Base-by-base conservation (phyloP, 1,284 basidiomycete species). In the Trametes hirsuta region DNA sequence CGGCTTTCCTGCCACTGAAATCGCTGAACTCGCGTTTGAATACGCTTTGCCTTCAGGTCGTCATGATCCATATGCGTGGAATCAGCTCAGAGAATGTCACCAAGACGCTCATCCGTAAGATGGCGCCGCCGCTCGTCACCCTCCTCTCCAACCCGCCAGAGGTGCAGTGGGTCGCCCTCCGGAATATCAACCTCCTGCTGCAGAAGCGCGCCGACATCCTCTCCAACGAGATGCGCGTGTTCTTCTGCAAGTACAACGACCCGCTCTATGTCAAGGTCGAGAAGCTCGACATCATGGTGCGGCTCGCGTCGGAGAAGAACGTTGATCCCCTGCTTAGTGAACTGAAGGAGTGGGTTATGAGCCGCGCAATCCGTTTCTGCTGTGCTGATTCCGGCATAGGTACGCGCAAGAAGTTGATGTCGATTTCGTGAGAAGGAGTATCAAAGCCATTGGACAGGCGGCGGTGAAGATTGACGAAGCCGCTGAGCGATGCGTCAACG, bases 181-280 rank as follows among this genome's bases (percentile, higher is more conserved):
- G 97, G 34, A 98, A 99, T 73, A 95, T 98, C 80, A 97, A 98
- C 70, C 85, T 99, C 49, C 85, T 99, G 50, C 85, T 98, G 21
- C 97, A 99, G 76, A 95, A 96, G 68, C 88, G 94, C 3, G 81
- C 94, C 0, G 92, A 96, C 60, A 83, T 98, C 56, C 84, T 99
- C 6, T 87, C 90, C 30, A 96, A 93, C 76, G 97, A 99, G 77
- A 95, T 99, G 88, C 88, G 95, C 59, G 96, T 99, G 24, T 99
- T 99, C 76, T 99, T 99, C 81, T 99, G 97, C 89, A 99, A 99
- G 76, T 99, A 99, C 80, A 99, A 98, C 74, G 97, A 99, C 72
- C 97, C 97, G 2, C 81, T 96, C 36, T 99, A 99, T 72, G 95
- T 98, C 76, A 99, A 99, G 78, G 86, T 98, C 52, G 97, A 97